These are phyloP conservation scores for Posidonia australis DNA, from an alignment of 106 monocot genomes.

Conservation along the genomic window DNA sequence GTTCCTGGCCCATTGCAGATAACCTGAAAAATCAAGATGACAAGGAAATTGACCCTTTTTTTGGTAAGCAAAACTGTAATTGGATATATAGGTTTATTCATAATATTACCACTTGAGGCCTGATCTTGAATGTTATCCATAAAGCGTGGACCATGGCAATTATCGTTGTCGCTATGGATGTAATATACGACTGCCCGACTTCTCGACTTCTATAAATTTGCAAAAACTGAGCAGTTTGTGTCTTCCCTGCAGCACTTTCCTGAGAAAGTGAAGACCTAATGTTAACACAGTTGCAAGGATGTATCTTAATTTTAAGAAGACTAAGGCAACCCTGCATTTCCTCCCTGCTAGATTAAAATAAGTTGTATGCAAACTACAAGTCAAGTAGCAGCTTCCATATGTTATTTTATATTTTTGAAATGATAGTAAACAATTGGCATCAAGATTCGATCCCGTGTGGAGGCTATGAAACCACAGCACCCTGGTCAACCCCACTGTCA, in stretches of 20 bases:
- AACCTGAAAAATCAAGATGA: conserved; percentile 34
- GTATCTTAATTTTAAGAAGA: neutral
- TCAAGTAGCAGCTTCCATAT: too few relatives aligned
- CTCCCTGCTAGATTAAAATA: too few relatives aligned
- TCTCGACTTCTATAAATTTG: conserved; percentile 89
- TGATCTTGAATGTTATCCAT: conserved; percentile 59
- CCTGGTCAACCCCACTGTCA: too few relatives aligned
- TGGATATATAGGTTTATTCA: neutral
- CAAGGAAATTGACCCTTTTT: too few relatives aligned
- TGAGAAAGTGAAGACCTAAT: conserved; percentile 13
- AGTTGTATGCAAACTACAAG: too few relatives aligned
- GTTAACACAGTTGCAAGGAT: neutral
- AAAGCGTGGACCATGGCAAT: conserved; percentile 65
- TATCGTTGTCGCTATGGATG: conserved; percentile 72
- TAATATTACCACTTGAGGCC: conserved; percentile 75
- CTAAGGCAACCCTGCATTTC: too few relatives aligned
- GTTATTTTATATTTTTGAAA: too few relatives aligned
- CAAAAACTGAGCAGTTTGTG: conserved; percentile 37
- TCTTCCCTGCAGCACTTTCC: conserved; percentile 16
- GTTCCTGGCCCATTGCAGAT: conserved; percentile 96
- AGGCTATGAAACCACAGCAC: too few relatives aligned
- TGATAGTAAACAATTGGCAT: too few relatives aligned
- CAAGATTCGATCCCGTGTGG: too few relatives aligned
- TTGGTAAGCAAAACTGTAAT: neutral
- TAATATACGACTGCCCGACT: conserved; percentile 98